A percentile compares a stretch with the other conserved stretches of the same genome.
phyloP scores from a whole-genome alignment of 2,329 filamentous ascomycete species.

The Penicillium sp. region DNA sequence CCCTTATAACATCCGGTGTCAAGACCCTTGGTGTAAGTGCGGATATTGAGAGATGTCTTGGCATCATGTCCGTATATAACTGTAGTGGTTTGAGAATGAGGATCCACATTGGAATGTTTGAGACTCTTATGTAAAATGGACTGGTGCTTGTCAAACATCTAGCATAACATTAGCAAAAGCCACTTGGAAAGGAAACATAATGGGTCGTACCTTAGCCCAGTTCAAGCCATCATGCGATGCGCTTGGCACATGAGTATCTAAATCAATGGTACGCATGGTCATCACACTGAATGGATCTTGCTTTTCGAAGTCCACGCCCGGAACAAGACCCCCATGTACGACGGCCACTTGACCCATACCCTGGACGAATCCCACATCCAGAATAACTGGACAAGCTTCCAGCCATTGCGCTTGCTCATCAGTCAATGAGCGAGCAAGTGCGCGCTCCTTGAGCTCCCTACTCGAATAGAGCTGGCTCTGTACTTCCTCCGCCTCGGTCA shows the following conservation, averaged over 20 bases:
- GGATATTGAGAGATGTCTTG: slow-evolving; percentile 65
- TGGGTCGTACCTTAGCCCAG: slow-evolving; percentile 61
- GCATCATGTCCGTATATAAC: slow-evolving; percentile 90
- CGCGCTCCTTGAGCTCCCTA: slow-evolving; percentile 41
- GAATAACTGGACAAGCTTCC: slow-evolving; percentile 71
- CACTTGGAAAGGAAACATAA: slow-evolving; percentile 6
- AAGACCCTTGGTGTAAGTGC: slow-evolving; percentile 76
- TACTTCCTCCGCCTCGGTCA: slow-evolving; percentile 14
- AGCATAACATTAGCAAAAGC: neutral
- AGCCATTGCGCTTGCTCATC: slow-evolving; percentile 69
- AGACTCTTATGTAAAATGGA: slow-evolving; percentile 27
- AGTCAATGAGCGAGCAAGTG: slow-evolving; percentile 59
- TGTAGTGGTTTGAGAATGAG: slow-evolving; percentile 52
- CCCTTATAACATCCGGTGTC: slow-evolving; percentile 82
- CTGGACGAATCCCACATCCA: slow-evolving; percentile 66
- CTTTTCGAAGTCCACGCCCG: slow-evolving; percentile 66
- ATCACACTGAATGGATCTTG: slow-evolving; percentile 82
- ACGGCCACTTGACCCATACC: slow-evolving; percentile 66
- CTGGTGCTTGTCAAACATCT: slow-evolving; percentile 56
- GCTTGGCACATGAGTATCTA: slow-evolving; percentile 60
- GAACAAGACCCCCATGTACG: slow-evolving; percentile 84
- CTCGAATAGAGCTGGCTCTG: slow-evolving; percentile 34
- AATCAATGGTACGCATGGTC: slow-evolving; percentile 84
- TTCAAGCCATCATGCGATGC: slow-evolving; percentile 55
- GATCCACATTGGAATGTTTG: slow-evolving; percentile 16